Evolutionary conservation across 441 rosid genomes (phyloP).

Genomic region (Pelargonium citronellum): DNA sequence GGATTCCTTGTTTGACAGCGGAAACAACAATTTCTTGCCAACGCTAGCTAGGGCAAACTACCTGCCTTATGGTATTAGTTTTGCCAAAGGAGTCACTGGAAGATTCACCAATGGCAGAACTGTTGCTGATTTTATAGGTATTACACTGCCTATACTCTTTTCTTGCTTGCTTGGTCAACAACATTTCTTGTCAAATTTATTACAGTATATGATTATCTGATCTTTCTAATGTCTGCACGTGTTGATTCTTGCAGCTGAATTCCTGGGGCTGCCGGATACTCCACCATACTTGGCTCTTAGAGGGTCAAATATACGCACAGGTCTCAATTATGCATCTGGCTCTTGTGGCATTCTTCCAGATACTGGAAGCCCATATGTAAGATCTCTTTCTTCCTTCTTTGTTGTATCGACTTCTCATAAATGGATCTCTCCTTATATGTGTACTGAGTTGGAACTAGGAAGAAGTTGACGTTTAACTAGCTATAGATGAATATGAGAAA

Average conservation of each 20-base stretch:
- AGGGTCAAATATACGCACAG: conserved; percentile 14
- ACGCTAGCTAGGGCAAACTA: conserved; percentile 30
- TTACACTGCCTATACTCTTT: too few species aligned
- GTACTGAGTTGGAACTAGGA: too few species aligned
- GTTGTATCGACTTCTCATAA: too few species aligned
- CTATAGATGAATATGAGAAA: too few species aligned
- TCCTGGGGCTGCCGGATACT: conserved; percentile 34
- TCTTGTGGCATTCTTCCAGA: conserved; percentile 41
- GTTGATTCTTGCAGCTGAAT: conserved; percentile 28
- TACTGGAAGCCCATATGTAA: conserved; percentile 30
- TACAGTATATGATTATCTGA: too few species aligned
- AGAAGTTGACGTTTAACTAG: too few species aligned
- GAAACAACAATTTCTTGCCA: conserved; percentile 39
- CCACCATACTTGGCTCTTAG: conserved; percentile 27
- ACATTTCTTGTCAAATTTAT: background rate
- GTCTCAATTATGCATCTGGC: conserved; percentile 44
- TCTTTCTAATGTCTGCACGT: background rate
- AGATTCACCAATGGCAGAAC: conserved; percentile 31
- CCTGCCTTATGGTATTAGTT: conserved; percentile 28
- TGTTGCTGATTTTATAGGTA: conserved; percentile 26
- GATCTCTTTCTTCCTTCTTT: background rate
- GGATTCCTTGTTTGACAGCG: conserved; percentile 44
- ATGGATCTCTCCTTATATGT: too few species aligned
- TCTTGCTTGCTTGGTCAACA: background rate
- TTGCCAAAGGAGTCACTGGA: conserved; percentile 22